phyloP scores from a whole-genome alignment of 441 rosid species.

The Adansonia gregorii region DNA sequence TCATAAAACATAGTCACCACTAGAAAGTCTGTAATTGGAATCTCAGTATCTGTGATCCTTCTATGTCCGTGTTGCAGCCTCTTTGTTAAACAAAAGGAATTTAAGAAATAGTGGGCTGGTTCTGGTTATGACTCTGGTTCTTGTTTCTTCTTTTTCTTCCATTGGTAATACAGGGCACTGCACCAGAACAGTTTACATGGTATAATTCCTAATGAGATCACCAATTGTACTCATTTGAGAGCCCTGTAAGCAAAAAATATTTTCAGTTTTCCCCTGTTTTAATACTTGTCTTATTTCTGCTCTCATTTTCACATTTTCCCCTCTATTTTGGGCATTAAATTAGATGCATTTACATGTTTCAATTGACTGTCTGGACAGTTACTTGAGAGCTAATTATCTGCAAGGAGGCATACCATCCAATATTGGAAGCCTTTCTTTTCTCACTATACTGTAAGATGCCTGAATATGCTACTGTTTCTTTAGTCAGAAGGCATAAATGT shows the following conservation, averaged over 20 bases:
- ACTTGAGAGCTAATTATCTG: constrained; percentile 84
- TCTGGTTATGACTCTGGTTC: too few relatives aligned
- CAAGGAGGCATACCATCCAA: constrained; percentile 88
- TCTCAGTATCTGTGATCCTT: too few relatives aligned
- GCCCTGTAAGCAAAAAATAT: constrained; percentile 68
- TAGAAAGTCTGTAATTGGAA: too few relatives aligned
- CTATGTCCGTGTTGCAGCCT: too few relatives aligned
- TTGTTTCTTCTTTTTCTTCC: background rate
- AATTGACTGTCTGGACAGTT: constrained; percentile 46
- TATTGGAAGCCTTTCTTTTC: constrained; percentile 79
- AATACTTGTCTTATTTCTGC: background rate
- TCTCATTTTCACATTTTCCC: background rate
- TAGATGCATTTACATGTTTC: constrained; percentile 7
- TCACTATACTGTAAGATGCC: constrained; percentile 69
- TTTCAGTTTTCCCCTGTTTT: background rate
- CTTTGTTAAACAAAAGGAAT: too few relatives aligned
- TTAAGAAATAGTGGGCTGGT: background rate
- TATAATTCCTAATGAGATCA: constrained; percentile 72
- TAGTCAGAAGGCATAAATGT: background rate
- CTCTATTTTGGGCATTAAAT: background rate
- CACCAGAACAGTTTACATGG: constrained; percentile 93
- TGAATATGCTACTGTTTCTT: background rate
- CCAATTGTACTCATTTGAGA: constrained; percentile 76
- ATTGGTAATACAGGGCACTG: constrained; percentile 62
- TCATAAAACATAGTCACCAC: background rate